Conservation (phyloP, 2,329 filamentous ascomycete genomes). For the Beauveria sp. region DNA sequence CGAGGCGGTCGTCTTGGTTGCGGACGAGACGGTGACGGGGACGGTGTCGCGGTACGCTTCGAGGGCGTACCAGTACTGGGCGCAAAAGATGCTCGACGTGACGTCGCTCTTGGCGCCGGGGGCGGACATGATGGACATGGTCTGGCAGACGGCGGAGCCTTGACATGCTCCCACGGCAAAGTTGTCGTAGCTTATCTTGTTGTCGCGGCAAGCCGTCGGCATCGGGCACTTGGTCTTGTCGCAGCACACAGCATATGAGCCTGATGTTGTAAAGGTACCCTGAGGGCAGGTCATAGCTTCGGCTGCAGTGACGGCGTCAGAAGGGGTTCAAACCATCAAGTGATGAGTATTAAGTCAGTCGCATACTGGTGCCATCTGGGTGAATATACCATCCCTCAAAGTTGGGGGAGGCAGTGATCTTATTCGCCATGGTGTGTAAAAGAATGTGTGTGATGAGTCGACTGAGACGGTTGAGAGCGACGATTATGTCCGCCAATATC, state of each 20-base stretch:
- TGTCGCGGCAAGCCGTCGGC: slow-evolving; percentile 1
- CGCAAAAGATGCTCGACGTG: slow-evolving; percentile 10
- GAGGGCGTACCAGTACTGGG: slow-evolving; percentile 5
- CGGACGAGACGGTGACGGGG: not conserved
- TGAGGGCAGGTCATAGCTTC: slow-evolving; percentile 6
- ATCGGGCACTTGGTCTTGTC: slow-evolving; percentile 5
- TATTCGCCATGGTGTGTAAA: not conserved
- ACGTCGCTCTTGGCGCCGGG: slow-evolving; percentile 1
- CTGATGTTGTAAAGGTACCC: slow-evolving; percentile 7
- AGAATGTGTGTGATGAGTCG: not conserved
- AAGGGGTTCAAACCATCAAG: not conserved
- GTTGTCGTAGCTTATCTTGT: slow-evolving; percentile 7
- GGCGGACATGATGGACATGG: slow-evolving; percentile 7
- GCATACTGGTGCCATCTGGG: slow-evolving; percentile 6
- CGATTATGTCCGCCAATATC: not conserved
- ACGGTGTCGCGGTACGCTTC: slow-evolving; percentile 9
- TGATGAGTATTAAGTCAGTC: not conserved
- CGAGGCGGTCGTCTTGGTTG: not conserved
- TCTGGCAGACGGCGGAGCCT: not conserved
- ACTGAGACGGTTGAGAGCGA: not conserved
- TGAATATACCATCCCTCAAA: slow-evolving; percentile 10
- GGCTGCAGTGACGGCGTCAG: not conserved
- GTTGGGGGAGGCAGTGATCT: slow-evolving; percentile 3
- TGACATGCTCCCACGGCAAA: slow-evolving; percentile 1
- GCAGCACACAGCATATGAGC: slow-evolving; percentile 2